Percentiles rank a stretch among this genome's conserved stretches.
phyloP scores from a whole-genome alignment of 345 rosid genomes.

The Kandelia obovata region DNA sequence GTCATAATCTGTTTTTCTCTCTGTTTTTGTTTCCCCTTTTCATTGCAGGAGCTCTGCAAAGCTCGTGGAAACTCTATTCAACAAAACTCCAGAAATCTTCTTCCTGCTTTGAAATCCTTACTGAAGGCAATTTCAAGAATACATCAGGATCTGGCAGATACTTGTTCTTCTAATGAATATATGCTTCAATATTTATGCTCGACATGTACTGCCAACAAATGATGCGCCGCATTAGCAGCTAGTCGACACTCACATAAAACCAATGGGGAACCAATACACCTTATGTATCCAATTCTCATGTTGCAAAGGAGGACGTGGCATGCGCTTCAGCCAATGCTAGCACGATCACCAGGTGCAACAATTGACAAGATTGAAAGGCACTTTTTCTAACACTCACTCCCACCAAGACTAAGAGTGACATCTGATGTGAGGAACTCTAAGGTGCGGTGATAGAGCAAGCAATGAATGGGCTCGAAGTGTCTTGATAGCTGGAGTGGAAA shows the following conservation, averaged over 20 bases:
- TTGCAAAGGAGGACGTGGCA: no score
- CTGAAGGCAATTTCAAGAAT: constrained; percentile 80
- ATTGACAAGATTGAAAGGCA: no score
- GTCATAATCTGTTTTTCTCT: constrained; percentile 7
- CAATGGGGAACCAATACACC: no score
- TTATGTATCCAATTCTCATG: no score
- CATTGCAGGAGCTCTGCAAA: constrained; percentile 73
- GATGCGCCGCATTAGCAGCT: constrained; percentile 6
- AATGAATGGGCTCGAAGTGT: no score
- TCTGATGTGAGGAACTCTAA: no score
- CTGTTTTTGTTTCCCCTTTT: constrained; percentile 2
- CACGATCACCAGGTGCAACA: no score
- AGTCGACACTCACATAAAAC: background rate
- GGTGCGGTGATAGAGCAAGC: no score
- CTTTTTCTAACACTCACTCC: no score
- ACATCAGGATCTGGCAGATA: constrained; percentile 91
- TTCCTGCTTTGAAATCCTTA: constrained; percentile 74
- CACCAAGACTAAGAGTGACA: no score
- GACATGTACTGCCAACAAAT: constrained; percentile 27
- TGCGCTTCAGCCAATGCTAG: no score
- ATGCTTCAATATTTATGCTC: constrained; percentile 80
- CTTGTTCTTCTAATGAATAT: constrained; percentile 85
- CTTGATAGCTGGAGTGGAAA: no score
- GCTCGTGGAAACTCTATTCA: constrained; percentile 77
- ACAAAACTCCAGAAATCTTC: constrained; percentile 68